Evolutionary conservation across 2,329 filamentous ascomycete species (phyloP).

Genomic region (Gremmenia infestans): DNA sequence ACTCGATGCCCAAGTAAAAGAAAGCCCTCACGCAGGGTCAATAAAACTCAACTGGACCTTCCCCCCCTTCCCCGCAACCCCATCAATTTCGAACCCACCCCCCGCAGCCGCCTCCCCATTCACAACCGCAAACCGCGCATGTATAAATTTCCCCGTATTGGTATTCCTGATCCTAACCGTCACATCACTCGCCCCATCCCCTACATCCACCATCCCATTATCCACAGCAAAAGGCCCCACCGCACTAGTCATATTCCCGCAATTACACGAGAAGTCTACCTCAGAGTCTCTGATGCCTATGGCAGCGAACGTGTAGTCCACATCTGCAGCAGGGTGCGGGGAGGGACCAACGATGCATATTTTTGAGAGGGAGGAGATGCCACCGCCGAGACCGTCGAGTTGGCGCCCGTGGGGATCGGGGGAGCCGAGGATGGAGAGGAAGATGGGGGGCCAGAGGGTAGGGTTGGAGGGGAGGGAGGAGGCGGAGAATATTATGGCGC

Average conservation of each 20-base stretch:
- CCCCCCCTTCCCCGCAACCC: conserved; percentile 54
- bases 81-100: conserved; percentile 58
- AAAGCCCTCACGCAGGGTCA: conserved; percentile 41
- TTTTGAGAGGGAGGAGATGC: conserved; percentile 65
- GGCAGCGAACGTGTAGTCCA: conserved; percentile 69
- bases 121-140: conserved; percentile 49
- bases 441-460: conserved; percentile 47
- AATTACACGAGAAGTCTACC: conserved; percentile 66
- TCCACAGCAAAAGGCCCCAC: conserved; percentile 63
- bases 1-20: neutral
- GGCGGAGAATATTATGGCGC: conserved; percentile 55
- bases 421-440: conserved; percentile 56
- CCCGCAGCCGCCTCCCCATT: conserved; percentile 42
- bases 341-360: conserved; percentile 60
- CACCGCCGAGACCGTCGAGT: conserved; percentile 66
- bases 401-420: conserved; percentile 65
- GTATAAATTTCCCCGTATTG: conserved; percentile 62
- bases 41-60: conserved; percentile 57
- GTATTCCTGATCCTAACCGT: conserved; percentile 63
- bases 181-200: conserved; percentile 26
- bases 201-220: conserved; percentile 39
- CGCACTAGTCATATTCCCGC: conserved; percentile 67
- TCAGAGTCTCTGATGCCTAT: conserved; percentile 56
- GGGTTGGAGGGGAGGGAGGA: conserved; percentile 45
- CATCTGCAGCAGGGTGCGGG: conserved; percentile 44